Base-by-base conservation (phyloP, 1,284 basidiomycete species). In the Ganoderma meredithae region DNA sequence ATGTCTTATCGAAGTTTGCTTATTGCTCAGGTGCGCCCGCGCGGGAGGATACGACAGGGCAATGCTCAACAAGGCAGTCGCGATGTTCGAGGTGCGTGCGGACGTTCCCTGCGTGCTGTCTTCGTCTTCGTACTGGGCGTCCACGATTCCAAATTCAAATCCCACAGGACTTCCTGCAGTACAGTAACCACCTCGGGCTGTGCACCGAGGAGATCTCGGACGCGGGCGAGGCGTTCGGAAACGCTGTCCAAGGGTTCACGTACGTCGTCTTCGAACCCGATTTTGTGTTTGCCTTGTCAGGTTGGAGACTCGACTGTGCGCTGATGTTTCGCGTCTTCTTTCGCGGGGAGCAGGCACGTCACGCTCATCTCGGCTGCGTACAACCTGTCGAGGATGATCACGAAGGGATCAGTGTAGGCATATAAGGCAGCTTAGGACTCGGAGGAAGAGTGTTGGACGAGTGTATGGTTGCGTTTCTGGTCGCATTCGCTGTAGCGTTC, bases 171-270 rank as follows among this genome's bases (percentile, higher is more conserved):
- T 93, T 93, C 78, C 76, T 93, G 64, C 82, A 94, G 60, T 96
- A 94, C 77, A 88, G 90, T 3, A 96, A 96, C 78, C 95, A 97
- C 76, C 89, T 96, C 44, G 93, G 92, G 0, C 81, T 97, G 49
- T 95, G 94, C 78, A 92, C 90, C 0, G 95, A 97, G 76, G 92
- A 94, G 75, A 92, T 95, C 59, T 93, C 91, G 0, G 88, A 90
- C 67, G 86, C 92, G 27, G 93, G 93, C 7, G 93, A 95, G 81
- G 91, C 85, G 89, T 83, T 95, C 41, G 93, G 93, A 5, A 94
- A 95, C 72, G 90, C 92, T 2, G 92, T 94, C n/a, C 93, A 95
- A 79, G 93, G 93, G 27, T 95, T 95, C 79, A 95, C 93, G 90
- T 93, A 80, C 73, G 90, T 88, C 33, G 13, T 60, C 22, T 60